Evolutionary conservation across 441 rosid genomes (phyloP), one percentile per base, ranked within the genome.

Genomic region (Flueggea neowawraea): DNA sequence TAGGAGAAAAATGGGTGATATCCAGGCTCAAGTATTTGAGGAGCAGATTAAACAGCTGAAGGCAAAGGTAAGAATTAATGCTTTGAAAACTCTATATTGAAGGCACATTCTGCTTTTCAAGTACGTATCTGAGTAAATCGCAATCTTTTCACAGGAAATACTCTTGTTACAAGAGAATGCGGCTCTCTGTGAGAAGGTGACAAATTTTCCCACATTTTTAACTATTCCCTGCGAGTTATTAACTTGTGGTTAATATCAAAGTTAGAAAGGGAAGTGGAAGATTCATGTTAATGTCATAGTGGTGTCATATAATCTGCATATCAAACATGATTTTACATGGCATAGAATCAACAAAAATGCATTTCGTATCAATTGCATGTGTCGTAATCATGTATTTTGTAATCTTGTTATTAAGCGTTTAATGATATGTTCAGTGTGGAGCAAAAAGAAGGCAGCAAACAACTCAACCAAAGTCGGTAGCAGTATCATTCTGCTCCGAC

Each of bases 41-140:
- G 87, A 83, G 73, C 86, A 80, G 69, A 51, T 79, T 44, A 69
- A 78, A 71, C 80, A 75, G 58, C 82, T 85, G 32, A 76, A 74
- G 69, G 80, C 62, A 52, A 70, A 80, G 90, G 97, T 86, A 72
- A 50, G 4, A 64, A 32, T 43, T 59, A 51, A 54, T 12, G 22
- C 6, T 31, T 22, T 36, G 1, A 16, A 22, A 31, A 10, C 16
- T 0, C 5, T 16, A 36, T 12, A 55, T 44, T 36, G 4, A 8
- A 33, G 28, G 9, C 16, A 11, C 52, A 43, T 58, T 17, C 8
- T 39, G n/a, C 6, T 1, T 10, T 43, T 54, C 11, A 3, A 31
- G 5, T 59, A 28, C 5, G 4, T 16, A 15, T 13, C 14, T 56
- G 12, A 28, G 17, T 33, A 22, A 22, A 22, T 47, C 22, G 22